Evolutionary conservation across 2,329 filamentous ascomycete genomes (phyloP).

Genomic region (Berkeleyomyces rouxiae): DNA sequence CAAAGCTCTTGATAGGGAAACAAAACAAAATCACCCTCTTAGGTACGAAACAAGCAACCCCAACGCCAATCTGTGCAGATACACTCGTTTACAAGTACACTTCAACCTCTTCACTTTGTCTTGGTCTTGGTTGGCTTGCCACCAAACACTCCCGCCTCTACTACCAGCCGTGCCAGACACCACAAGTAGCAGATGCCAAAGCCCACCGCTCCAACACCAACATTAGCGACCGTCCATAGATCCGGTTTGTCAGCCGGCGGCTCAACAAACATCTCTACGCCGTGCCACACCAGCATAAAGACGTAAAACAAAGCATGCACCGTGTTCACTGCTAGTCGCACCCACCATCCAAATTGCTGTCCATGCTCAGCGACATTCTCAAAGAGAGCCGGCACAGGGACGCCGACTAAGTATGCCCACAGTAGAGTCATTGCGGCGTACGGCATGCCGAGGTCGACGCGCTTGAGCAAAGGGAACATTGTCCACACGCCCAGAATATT

Average conservation of each 20-base stretch:
- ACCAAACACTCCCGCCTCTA: conserved; percentile 39
- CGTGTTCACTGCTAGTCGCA: conserved; percentile 36
- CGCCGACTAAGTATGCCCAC: conserved; percentile 80
- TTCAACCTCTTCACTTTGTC: conserved; percentile 19
- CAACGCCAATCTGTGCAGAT: background rate
- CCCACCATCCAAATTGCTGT: conserved; percentile 4
- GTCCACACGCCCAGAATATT: conserved; percentile 86
- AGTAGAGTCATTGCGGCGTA: conserved; percentile 72
- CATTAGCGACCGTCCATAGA: conserved; percentile 85
- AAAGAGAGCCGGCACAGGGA: conserved; percentile 58
- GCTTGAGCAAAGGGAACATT: conserved; percentile 75
- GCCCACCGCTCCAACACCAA: conserved; percentile 66
- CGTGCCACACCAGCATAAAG: conserved; percentile 67
- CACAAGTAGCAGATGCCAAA: conserved; percentile 82
- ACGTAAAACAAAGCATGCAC: conserved; percentile 63
- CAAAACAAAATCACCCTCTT: background rate
- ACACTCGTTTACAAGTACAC: background rate
- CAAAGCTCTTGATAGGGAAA: background rate
- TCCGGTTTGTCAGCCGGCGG: conserved; percentile 71
- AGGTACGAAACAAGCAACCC: conserved; percentile 4
- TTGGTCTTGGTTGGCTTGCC: conserved; percentile 23
- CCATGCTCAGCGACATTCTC: conserved; percentile 16
- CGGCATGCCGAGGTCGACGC: conserved; percentile 69
- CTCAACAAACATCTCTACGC: conserved; percentile 48
- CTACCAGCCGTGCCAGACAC: conserved; percentile 57